Evolutionary conservation across 1,284 basidiomycete species (phyloP).

Genomic region (Inonotus obliquus): DNA sequence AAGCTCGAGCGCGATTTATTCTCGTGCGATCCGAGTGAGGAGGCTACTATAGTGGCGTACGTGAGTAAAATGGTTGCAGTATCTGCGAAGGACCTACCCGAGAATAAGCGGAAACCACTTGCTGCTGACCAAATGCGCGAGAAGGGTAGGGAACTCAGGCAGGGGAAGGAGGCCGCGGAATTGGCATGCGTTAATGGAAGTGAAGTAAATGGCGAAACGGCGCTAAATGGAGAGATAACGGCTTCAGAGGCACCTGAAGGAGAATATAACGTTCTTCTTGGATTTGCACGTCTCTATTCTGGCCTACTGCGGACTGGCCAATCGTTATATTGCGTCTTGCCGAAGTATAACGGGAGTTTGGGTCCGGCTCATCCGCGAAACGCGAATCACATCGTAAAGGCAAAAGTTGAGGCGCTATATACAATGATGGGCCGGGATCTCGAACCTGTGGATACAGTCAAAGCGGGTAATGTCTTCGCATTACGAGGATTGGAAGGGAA

Average conservation of each 20-base stretch:
- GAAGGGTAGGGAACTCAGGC: constrained; percentile 60
- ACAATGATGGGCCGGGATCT: constrained; percentile 98
- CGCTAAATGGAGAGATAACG: constrained; percentile 21
- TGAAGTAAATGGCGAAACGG: constrained; percentile 20
- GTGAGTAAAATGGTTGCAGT: constrained; percentile 99
- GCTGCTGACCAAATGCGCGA: constrained; percentile 87
- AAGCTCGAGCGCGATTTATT: constrained; percentile 84
- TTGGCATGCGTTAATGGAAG: constrained; percentile 23
- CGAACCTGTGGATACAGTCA: constrained; percentile 76
- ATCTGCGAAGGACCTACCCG: constrained; percentile 73
- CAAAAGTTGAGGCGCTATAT: constrained; percentile 78
- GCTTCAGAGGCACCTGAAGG: constrained; percentile 22
- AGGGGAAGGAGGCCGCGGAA: constrained; percentile 37
- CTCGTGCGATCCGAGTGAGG: constrained; percentile 56
- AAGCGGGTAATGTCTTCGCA: constrained; percentile 96
- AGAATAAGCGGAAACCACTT: constrained; percentile 72
- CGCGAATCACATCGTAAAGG: constrained; percentile 57
- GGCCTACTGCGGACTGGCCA: constrained; percentile 73
- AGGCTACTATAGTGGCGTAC: constrained; percentile 74
- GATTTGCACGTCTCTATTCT: constrained; percentile 93
- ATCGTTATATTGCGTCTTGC: constrained; percentile 73
- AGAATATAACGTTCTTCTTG: constrained; percentile 67
- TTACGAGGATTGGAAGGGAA: constrained; percentile 87
- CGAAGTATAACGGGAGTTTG: constrained; percentile 80
- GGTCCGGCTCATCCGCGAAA: constrained; percentile 69